Conservation (phyloP, 495 filamentous ascomycete genomes). For the Tuber borchii region DNA sequence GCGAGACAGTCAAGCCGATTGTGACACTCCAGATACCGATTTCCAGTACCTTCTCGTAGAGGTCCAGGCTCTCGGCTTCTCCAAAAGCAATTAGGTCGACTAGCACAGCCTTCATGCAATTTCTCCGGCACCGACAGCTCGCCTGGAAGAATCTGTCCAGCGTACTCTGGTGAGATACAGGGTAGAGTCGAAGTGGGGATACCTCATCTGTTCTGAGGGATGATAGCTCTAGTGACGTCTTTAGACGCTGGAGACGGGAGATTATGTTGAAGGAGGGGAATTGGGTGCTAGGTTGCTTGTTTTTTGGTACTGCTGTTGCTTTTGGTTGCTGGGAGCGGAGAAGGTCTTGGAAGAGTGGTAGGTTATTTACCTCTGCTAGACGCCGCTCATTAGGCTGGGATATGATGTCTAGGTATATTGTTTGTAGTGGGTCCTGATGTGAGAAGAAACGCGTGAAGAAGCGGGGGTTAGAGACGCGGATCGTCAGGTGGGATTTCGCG, state of each 20-base stretch:
- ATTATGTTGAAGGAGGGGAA: constrained; percentile 26
- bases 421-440: constrained; percentile 37
- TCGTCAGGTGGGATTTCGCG: constrained; percentile 25
- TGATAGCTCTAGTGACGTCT: constrained; percentile 30
- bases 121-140: constrained; percentile 20
- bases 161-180: constrained; percentile 19
- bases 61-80: constrained; percentile 35
- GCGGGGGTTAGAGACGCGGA: constrained; percentile 35
- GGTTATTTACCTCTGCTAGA: constrained; percentile 30
- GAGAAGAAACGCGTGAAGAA: constrained; percentile 41
- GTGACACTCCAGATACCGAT: constrained; percentile 19
- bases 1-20: constrained; percentile 16
- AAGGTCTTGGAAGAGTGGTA: constrained; percentile 28
- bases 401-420: constrained; percentile 39
- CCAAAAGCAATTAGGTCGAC: constrained; percentile 38
- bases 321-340: constrained; percentile 7
- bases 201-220: constrained; percentile 18
- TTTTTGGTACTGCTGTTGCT: background rate
- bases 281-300: constrained; percentile 3
- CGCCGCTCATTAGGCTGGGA: constrained; percentile 27
- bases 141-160: constrained; percentile 30
- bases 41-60: constrained; percentile 28
- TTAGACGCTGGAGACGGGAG: constrained; percentile 26
- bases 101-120: constrained; percentile 27
- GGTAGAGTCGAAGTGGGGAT: constrained; percentile 14